These are phyloP conservation scores for Neurospora cerealis DNA, from an alignment of 495 filamentous ascomycete genomes.

Conservation along the genomic window DNA sequence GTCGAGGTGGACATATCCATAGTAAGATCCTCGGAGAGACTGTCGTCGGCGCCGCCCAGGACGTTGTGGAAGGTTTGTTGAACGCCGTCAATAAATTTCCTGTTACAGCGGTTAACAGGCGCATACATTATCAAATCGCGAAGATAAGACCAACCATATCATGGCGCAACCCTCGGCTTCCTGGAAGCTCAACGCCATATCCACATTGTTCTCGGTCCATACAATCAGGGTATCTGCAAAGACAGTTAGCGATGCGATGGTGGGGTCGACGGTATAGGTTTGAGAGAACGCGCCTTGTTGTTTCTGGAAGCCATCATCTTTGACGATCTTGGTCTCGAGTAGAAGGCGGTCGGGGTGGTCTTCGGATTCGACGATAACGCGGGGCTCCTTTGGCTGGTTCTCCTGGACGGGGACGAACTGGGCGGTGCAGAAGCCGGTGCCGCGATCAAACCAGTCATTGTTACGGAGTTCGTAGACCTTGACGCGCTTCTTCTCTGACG, in stretches of 20 bases:
- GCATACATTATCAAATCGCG: slow-evolving; percentile 7
- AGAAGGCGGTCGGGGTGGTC: slow-evolving; percentile 75
- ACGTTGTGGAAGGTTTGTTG: slow-evolving; percentile 49
- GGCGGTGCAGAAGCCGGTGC: slow-evolving; percentile 89
- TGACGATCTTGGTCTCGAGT: slow-evolving; percentile 80
- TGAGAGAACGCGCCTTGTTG: slow-evolving; percentile 66
- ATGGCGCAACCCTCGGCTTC: slow-evolving; percentile 88
- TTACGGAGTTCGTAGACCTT: slow-evolving; percentile 98
- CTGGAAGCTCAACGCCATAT: slow-evolving; percentile 98
- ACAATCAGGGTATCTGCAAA: slow-evolving; percentile 85
- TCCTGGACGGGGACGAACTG: slow-evolving; percentile 53
- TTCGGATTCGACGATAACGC: slow-evolving; percentile 87
- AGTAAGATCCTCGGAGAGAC: slow-evolving; percentile 71
- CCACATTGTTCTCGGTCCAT: slow-evolving; percentile 88
- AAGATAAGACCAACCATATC: slow-evolving; percentile 58
- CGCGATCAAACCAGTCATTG: slow-evolving; percentile 98
- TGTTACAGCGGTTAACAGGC: slow-evolving; percentile 26
- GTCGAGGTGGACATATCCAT: slow-evolving; percentile 55
- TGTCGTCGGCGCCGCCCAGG: slow-evolving; percentile 61
- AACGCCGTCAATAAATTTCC: slow-evolving; percentile 84
- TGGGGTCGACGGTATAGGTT: background rate
- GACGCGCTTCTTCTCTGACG: slow-evolving; percentile 88
- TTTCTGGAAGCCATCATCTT: slow-evolving; percentile 96
- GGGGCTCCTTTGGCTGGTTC: slow-evolving; percentile 55
- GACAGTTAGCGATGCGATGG: slow-evolving; percentile 17